phyloP scores from a whole-genome alignment of 2,329 filamentous ascomycete genomes.

The Botrytis sinoallii region DNA sequence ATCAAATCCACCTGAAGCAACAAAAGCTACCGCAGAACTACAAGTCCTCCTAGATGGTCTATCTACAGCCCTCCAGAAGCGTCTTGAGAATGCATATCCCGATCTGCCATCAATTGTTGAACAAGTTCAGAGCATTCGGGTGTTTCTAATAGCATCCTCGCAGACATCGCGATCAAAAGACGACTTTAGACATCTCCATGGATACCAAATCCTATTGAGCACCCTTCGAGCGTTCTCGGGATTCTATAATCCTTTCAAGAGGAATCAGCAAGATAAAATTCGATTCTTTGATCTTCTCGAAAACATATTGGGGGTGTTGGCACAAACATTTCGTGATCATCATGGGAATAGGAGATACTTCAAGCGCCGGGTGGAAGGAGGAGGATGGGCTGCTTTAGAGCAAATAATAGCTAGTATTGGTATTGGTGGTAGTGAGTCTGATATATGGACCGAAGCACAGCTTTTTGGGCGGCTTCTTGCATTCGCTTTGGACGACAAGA shows the following conservation, averaged over 20 bases:
- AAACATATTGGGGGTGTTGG: slow-evolving; percentile 68
- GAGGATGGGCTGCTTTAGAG: slow-evolving; percentile 76
- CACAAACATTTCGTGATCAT: slow-evolving; percentile 65
- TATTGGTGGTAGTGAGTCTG: slow-evolving; percentile 61
- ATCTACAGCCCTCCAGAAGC: slow-evolving; percentile 38
- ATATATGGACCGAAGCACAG: slow-evolving; percentile 66
- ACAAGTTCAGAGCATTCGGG: slow-evolving; percentile 34
- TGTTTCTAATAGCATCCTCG: slow-evolving; percentile 42
- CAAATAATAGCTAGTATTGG: slow-evolving; percentile 68
- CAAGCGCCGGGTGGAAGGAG: slow-evolving; percentile 67
- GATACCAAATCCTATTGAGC: slow-evolving; percentile 72
- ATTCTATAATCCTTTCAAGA: slow-evolving; percentile 68
- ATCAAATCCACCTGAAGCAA: slow-evolving; percentile 52
- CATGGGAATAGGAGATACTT: slow-evolving; percentile 88
- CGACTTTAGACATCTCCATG: slow-evolving; percentile 75
- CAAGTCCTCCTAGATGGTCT: slow-evolving; percentile 50
- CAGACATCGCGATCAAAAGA: slow-evolving; percentile 60
- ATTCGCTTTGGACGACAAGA: slow-evolving; percentile 76
- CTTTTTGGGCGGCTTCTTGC: slow-evolving; percentile 80
- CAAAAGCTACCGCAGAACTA: slow-evolving; percentile 60
- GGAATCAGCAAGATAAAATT: slow-evolving; percentile 59
- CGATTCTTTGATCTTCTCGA: slow-evolving; percentile 68
- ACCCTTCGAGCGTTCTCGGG: slow-evolving; percentile 69
- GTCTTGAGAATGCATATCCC: slow-evolving; percentile 30
- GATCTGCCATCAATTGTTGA: slow-evolving; percentile 38